A percentile compares a stretch with the other conserved stretches of the same genome.
phyloP scores from a whole-genome alignment of 768 basidiomycete genomes.

The Pleurotus ostreatus region DNA sequence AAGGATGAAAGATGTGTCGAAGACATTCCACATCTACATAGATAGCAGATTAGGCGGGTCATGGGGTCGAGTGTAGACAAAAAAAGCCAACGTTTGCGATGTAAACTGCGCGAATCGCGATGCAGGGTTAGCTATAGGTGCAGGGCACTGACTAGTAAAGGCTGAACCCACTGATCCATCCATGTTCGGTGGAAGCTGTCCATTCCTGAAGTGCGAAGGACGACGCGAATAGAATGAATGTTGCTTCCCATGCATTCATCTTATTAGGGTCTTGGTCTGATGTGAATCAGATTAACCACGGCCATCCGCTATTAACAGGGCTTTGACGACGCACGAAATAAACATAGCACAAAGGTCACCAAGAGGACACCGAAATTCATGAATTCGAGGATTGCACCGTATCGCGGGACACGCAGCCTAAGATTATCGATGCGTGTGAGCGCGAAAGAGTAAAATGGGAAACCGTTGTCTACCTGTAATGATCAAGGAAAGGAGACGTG shows the following conservation, averaged over 20 bases:
- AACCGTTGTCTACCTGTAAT: slow-evolving; percentile 55
- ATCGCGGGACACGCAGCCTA: slow-evolving; percentile 80
- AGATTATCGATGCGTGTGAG: neutral
- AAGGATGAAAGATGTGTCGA: slow-evolving; percentile 72
- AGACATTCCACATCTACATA: slow-evolving; percentile 83
- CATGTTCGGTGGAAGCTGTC: slow-evolving; percentile 81
- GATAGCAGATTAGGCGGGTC: slow-evolving; percentile 3
- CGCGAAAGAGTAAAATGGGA: neutral
- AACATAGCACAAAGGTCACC: slow-evolving; percentile 65
- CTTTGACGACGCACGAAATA: slow-evolving; percentile 52
- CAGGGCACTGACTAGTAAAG: slow-evolving; percentile 1
- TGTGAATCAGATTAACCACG: no score
- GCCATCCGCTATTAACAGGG: neutral
- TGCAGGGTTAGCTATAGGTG: neutral
- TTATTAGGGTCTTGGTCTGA: slow-evolving; percentile 53
- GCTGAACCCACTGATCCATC: slow-evolving; percentile 68
- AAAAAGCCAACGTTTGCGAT: slow-evolving; percentile 65
- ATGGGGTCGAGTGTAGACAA: neutral
- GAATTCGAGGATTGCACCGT: slow-evolving; percentile 74
- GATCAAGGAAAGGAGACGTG: slow-evolving; percentile 72
- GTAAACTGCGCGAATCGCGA: slow-evolving; percentile 49
- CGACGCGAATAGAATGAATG: slow-evolving; percentile 71
- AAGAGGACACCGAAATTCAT: slow-evolving; percentile 69
- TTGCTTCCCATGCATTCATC: slow-evolving; percentile 59
- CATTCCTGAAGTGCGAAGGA: slow-evolving; percentile 88